Conservation (phyloP, 176 grass and related monocot genomes). For the Aegilops speltoides region DNA sequence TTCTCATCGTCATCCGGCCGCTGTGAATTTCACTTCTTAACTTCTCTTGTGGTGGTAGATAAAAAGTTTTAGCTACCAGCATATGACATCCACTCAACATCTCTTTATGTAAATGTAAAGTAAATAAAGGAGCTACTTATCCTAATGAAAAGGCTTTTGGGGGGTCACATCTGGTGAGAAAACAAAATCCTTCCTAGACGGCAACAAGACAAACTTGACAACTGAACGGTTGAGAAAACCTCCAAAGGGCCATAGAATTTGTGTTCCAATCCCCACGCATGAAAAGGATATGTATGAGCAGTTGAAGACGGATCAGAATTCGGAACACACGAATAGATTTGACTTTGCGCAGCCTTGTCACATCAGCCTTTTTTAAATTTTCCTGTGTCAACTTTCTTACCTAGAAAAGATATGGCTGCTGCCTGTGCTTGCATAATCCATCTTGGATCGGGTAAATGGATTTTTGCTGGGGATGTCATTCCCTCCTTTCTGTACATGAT, state of each 20-base stretch:
- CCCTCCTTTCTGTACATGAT: slow-evolving; percentile 10
- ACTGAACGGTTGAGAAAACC: background rate
- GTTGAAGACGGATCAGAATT: slow-evolving; percentile 28
- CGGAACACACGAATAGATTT: slow-evolving; percentile 17
- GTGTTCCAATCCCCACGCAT: slow-evolving; percentile 11
- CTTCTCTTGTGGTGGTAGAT: background rate
- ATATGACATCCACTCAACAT: background rate
- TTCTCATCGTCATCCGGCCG: background rate
- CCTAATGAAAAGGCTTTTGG: background rate
- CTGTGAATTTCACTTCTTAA: background rate
- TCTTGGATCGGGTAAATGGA: slow-evolving; percentile 26
- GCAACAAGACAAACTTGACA: slow-evolving; percentile 13
- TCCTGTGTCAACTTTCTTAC: slow-evolving; percentile 24
- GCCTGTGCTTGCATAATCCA: slow-evolving; percentile 30
- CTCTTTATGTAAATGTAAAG: background rate
- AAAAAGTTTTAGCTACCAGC: background rate
- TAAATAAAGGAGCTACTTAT: background rate
- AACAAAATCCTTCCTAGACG: background rate
- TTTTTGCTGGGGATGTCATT: slow-evolving; percentile 22
- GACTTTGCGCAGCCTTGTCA: slow-evolving; percentile 33
- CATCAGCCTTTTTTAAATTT: background rate
- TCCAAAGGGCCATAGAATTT: background rate
- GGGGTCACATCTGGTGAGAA: slow-evolving; percentile 11
- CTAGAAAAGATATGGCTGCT: slow-evolving; percentile 19
- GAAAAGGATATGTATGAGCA: slow-evolving; percentile 11